Evolutionary conservation across 768 basidiomycete species (phyloP), one percentile per base, ranked within the genome.

Genomic region (Lactifluus subvellereus): DNA sequence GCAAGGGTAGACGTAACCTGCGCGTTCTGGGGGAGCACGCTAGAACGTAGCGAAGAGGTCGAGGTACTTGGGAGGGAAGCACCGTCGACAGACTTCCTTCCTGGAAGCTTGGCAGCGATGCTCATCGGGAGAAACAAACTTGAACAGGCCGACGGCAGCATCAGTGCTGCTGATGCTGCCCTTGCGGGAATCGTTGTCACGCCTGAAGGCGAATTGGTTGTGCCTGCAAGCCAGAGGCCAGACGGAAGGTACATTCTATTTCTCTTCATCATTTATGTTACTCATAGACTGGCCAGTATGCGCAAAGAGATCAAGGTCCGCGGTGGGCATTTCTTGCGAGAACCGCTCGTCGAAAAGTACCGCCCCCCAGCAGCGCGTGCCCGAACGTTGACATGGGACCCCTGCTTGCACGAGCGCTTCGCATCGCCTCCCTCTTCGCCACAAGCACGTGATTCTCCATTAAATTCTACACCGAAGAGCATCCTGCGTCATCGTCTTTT

Each of bases 171-270:
- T 30, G 57, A 55, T 38, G n/a, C 27, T 8, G 35, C 33, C 30
- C 53, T 60, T 38, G 48, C 58, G 18, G 63, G 54, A 9, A 33
- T 60, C 20, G 54, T 59, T 45, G 22, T 45, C 16, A 56, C 63
- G 13, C 48, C 58, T n/a, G 33, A 55, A 33, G 63, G 63, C 6
- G 37, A 30, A 11, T 9, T 55, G 20, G 27, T 64, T 43, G 59
- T 64, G 9, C 58, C 63, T 14, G 63, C 63, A 22, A 60, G 59
- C 48, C 63, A 60, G 54, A 60, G 63, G 40, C 40, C 32, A 32
- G 62, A 64, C 33, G 62, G 59, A 60, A 64, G 58, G 63, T 55
- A 38, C 53, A 3, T 50, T 16, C n/a, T 9, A 37, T 2, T 37
- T 32, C 20, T 33, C 14, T 45, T 38, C 35, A 53, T 59, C 18